Evolutionary conservation across 179 eudicot species (phyloP).

Genomic region (Camellia oleifera): DNA sequence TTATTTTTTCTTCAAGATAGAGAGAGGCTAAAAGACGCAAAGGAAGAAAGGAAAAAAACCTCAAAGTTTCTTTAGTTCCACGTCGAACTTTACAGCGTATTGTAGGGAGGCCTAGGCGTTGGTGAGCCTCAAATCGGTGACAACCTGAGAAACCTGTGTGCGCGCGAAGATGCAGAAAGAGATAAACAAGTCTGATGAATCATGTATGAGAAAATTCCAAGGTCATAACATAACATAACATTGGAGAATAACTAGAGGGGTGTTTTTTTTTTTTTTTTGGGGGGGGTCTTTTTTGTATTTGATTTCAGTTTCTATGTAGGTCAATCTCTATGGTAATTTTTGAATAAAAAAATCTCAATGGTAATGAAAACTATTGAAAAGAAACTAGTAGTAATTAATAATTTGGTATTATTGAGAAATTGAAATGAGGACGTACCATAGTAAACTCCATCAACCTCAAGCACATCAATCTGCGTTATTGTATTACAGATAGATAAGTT

Average conservation of each 20-base stretch:
- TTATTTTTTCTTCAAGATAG: not conserved
- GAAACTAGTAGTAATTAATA: not conserved
- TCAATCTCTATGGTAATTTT: not conserved
- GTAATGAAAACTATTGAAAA: not conserved
- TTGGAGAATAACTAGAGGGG: not conserved
- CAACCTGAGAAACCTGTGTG: slow-evolving; percentile 90
- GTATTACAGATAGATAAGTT: not conserved
- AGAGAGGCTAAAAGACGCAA: not conserved
- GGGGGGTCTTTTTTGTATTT: not conserved
- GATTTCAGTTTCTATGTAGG: not conserved
- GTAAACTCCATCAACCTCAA: slow-evolving; percentile 90
- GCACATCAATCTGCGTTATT: slow-evolving; percentile 85
- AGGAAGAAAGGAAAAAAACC: slow-evolving; percentile 30
- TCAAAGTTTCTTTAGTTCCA: slow-evolving; percentile 89
- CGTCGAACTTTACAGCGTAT: slow-evolving; percentile 92
- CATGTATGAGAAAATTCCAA: not conserved
- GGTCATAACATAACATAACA: not conserved
- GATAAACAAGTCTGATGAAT: not conserved
- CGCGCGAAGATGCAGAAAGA: not conserved
- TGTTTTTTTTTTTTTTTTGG: not conserved
- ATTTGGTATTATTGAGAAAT: not conserved
- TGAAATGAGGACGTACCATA: slow-evolving; percentile 51
- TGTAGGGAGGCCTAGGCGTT: slow-evolving; percentile 81
- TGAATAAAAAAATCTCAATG: too few relatives aligned
- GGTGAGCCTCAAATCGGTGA: slow-evolving; percentile 96